phyloP scores from a whole-genome alignment of 2,329 filamentous ascomycete genomes.

The Colletotrichum endophyticum region DNA sequence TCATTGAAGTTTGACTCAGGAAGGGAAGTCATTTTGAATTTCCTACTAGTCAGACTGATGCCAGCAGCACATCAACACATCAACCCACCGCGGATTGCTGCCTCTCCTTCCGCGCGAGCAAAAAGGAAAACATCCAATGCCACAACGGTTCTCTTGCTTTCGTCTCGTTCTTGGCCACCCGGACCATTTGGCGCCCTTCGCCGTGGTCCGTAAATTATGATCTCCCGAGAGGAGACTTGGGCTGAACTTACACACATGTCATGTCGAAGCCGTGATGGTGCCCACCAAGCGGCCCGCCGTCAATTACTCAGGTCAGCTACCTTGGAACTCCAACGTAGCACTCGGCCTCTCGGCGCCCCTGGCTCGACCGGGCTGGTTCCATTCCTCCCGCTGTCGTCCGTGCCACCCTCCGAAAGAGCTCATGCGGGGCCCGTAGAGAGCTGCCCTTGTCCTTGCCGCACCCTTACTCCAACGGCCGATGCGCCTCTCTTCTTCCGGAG shows the following conservation, averaged over 20 bases:
- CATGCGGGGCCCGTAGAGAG: slow-evolving; percentile 10
- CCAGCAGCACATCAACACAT: not conserved
- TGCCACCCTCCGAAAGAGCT: slow-evolving; percentile 14
- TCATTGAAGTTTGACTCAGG: not conserved
- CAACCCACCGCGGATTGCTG: not conserved
- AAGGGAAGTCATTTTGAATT: not conserved
- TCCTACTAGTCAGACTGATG: not conserved
- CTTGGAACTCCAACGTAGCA: not conserved
- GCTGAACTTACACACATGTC: not conserved
- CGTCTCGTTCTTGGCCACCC: not conserved
- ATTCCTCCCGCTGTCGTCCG: slow-evolving; percentile 11
- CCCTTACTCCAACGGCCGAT: not conserved
- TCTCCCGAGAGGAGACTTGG: not conserved
- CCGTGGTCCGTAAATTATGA: not conserved
- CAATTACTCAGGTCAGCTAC: not conserved
- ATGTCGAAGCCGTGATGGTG: not conserved
- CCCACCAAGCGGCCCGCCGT: not conserved
- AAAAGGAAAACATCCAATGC: not conserved
- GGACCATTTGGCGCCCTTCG: not conserved
- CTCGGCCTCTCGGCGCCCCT: slow-evolving; percentile 7
- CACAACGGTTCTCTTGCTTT: not conserved
- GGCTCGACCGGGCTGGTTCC: slow-evolving; percentile 2
- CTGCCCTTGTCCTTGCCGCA: slow-evolving; percentile 13
- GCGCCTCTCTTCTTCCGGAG: not conserved
- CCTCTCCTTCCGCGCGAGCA: not conserved